Conservation (phyloP, 2,329 filamentous ascomycete genomes). For the Aspergillus pseudoterreus region DNA sequence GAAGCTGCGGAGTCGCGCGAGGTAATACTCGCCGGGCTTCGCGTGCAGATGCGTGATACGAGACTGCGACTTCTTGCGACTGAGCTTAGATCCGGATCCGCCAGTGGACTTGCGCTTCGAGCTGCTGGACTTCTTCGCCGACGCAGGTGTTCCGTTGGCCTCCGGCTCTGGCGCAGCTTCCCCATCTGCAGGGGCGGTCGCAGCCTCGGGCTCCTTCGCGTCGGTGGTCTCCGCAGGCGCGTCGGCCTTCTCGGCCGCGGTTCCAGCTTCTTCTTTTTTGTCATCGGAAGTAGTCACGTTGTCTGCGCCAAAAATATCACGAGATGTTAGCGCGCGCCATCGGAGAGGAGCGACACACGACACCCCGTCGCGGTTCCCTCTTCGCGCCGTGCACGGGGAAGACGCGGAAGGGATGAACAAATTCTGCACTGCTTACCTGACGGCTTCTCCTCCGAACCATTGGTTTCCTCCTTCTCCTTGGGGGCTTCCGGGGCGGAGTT, state of each 20-base stretch:
- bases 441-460: slow-evolving; percentile 25
- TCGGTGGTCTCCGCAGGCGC: slow-evolving; percentile 20
- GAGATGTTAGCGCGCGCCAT: slow-evolving; percentile 10
- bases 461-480: slow-evolving; percentile 21
- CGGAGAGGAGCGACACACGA: slow-evolving; percentile 6
- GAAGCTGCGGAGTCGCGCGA: slow-evolving; percentile 91
- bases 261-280: slow-evolving; percentile 25
- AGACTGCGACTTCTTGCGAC: slow-evolving; percentile 76
- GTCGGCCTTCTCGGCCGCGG: slow-evolving; percentile 26
- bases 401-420: background rate
- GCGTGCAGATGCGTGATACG: slow-evolving; percentile 72
- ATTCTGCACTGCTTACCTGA: slow-evolving; percentile 23
- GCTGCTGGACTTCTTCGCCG: slow-evolving; percentile 44
- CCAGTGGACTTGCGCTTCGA: slow-evolving; percentile 69
- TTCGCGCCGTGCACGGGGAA: background rate
- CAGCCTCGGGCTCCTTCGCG: slow-evolving; percentile 21
- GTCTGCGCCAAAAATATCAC: slow-evolving; percentile 11
- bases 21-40: slow-evolving; percentile 85
- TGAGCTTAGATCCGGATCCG: slow-evolving; percentile 69
- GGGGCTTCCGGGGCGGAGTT: slow-evolving; percentile 18
- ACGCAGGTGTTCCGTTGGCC: slow-evolving; percentile 48
- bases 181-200: slow-evolving; percentile 20
- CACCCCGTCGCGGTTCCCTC: background rate
- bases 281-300: slow-evolving; percentile 20
- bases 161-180: slow-evolving; percentile 29